Evolutionary conservation across 495 filamentous ascomycete genomes (phyloP).

Genomic region (Penicillium bialowiezense): DNA sequence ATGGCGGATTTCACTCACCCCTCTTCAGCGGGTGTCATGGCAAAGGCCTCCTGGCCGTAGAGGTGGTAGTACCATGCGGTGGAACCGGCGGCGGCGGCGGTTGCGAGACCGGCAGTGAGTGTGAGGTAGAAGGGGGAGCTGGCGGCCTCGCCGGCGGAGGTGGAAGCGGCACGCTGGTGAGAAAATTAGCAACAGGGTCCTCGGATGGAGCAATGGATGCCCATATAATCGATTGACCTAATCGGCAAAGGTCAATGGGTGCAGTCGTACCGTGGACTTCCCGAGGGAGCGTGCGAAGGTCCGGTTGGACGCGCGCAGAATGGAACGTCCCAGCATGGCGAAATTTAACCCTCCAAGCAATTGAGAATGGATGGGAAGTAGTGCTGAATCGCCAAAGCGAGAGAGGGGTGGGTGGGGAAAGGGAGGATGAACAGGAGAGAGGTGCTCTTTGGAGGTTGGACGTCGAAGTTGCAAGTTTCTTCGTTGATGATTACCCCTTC

Average conservation of each 20-base stretch:
- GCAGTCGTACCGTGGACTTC: constrained; percentile 48
- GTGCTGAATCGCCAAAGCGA: constrained; percentile 27
- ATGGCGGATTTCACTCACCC: constrained; percentile 63
- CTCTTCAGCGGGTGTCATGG: constrained; percentile 93
- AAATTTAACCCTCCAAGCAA: constrained; percentile 43
- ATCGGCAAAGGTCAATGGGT: constrained; percentile 31
- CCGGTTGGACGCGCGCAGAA: constrained; percentile 75
- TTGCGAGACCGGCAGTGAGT: constrained; percentile 77
- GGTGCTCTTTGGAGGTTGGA: constrained; percentile 36
- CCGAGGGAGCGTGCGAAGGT: constrained; percentile 57
- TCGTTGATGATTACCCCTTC: constrained; percentile 42
- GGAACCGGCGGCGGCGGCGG: constrained; percentile 78
- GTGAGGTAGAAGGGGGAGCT: constrained; percentile 62
- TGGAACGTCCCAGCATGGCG: constrained; percentile 82
- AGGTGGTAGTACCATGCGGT: constrained; percentile 95
- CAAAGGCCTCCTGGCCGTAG: constrained; percentile 82
- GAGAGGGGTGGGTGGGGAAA: constrained; percentile 29
- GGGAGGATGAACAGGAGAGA: constrained; percentile 32
- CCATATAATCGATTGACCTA: constrained; percentile 31
- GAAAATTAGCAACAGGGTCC: constrained; percentile 25
- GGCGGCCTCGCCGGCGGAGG: constrained; percentile 47
- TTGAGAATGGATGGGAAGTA: constrained; percentile 30
- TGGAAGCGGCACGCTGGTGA: constrained; percentile 45
- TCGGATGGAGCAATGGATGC: not conserved
- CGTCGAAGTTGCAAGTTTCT: constrained; percentile 43